Percentiles rank a stretch among this genome's conserved stretches.
Conservation (phyloP, 805 yeast genomes). For the Brettanomyces naardenensis region DNA sequence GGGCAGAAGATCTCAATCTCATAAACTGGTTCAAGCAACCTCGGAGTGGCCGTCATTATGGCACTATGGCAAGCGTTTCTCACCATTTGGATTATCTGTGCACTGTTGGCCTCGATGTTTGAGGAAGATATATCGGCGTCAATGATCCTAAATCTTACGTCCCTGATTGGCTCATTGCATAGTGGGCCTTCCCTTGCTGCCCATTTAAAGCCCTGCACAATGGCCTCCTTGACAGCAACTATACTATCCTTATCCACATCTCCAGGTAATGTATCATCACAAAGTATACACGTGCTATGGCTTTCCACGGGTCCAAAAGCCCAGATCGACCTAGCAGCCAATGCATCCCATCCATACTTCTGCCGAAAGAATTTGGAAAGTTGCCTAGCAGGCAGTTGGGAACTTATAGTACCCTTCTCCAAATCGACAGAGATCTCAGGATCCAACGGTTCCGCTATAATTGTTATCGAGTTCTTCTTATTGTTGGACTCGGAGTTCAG, state of each 20-base stretch:
- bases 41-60: slow-evolving; percentile 67
- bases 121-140: slow-evolving; percentile 47
- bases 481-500: slow-evolving; percentile 54
- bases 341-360: slow-evolving; percentile 70
- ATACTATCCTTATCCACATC: slow-evolving; percentile 56
- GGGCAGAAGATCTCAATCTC: slow-evolving; percentile 51
- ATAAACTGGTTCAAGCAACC: slow-evolving; percentile 76
- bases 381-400: slow-evolving; percentile 30
- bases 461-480: slow-evolving; percentile 48
- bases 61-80: slow-evolving; percentile 83
- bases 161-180: slow-evolving; percentile 75
- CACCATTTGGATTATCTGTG: slow-evolving; percentile 74
- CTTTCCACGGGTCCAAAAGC: slow-evolving; percentile 53
- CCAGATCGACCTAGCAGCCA: slow-evolving; percentile 81
- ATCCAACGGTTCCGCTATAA: slow-evolving; percentile 70
- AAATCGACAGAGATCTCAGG: slow-evolving; percentile 48
- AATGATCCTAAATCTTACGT: slow-evolving; percentile 62
- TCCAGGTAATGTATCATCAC: slow-evolving; percentile 66
- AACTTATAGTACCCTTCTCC: slow-evolving; percentile 32
- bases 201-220: slow-evolving; percentile 80
- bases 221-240: slow-evolving; percentile 38
- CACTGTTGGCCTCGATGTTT: slow-evolving; percentile 42
- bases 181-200: slow-evolving; percentile 82
- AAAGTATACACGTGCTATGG: slow-evolving; percentile 42
- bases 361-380: slow-evolving; percentile 49